Percentiles rank a stretch among this genome's conserved stretches.
These are phyloP conservation scores for Suillus discolor DNA, from an alignment of 768 basidiomycete genomes.

Conservation along the genomic window DNA sequence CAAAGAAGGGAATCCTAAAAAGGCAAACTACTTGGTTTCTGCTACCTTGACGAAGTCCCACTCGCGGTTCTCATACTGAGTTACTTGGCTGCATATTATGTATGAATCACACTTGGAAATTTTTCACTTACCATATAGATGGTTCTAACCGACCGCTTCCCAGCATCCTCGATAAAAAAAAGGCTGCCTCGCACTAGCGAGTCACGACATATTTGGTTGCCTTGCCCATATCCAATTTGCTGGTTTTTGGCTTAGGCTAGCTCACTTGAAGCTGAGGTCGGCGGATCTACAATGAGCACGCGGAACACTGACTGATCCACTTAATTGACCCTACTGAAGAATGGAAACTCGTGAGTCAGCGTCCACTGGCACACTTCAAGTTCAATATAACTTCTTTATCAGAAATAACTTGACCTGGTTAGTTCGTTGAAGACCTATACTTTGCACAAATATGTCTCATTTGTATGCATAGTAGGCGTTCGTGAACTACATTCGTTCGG, in stretches of 20 bases:
- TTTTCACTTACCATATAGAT: slow-evolving; percentile 1
- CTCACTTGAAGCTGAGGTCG: background rate
- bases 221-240: background rate
- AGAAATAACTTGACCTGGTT: background rate
- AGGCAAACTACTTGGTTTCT: background rate
- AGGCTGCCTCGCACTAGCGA: background rate
- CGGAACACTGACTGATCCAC: background rate
- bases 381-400: background rate
- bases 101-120: background rate
- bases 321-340: background rate
- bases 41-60: background rate
- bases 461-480: background rate
- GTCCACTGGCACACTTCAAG: background rate
- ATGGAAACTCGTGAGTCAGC: background rate
- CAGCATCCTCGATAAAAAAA: background rate
- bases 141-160: background rate
- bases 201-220: background rate
- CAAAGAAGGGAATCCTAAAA: background rate
- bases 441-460: background rate
- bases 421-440: background rate
- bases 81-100: background rate
- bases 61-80: background rate
- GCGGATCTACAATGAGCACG: background rate
- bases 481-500: background rate
- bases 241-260: background rate